phyloP scores from a whole-genome alignment of 179 eudicot genomes.

The Spergularia azorica region DNA sequence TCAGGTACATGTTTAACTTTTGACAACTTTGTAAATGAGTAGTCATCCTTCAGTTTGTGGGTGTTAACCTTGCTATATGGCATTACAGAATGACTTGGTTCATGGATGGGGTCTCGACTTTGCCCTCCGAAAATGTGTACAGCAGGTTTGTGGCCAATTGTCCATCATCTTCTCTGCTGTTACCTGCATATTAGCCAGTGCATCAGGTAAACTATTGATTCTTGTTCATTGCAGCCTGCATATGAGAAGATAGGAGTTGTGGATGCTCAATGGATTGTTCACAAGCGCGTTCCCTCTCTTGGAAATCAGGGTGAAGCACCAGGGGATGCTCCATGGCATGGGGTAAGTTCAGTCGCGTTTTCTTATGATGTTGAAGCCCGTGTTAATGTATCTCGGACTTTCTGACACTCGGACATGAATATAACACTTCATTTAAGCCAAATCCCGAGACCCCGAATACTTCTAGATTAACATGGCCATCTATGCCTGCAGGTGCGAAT shows the following conservation, averaged over 20 bases:
- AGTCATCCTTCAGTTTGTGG: background rate
- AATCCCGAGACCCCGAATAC: background rate
- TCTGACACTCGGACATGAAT: no score
- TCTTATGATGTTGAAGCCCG: no score
- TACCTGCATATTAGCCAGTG: background rate
- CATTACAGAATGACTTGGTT: slow-evolving; percentile 58
- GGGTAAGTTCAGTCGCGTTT: slow-evolving; percentile 25
- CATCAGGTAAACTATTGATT: background rate
- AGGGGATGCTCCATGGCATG: slow-evolving; percentile 22
- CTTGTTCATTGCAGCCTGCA: slow-evolving; percentile 35
- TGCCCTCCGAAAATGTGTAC: slow-evolving; percentile 52
- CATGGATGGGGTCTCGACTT: slow-evolving; percentile 77
- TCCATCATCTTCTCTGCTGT: background rate
- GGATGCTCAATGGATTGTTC: slow-evolving; percentile 62
- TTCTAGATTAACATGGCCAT: no score
- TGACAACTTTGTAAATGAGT: background rate
- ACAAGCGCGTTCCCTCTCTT: slow-evolving; percentile 52
- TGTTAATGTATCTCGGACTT: no score
- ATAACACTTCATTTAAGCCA: background rate
- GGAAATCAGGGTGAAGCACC: slow-evolving; percentile 39
- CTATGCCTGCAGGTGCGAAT: slow-evolving; percentile 17
- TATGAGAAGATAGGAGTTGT: slow-evolving; percentile 59
- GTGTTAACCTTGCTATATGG: slow-evolving; percentile 3
- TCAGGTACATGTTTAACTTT: slow-evolving; percentile 37
- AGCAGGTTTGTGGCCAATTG: slow-evolving; percentile 34